These are phyloP conservation scores for Marchantia polymorpha DNA, from an alignment of 225 moss, liverwort and hornwort genomes.

Conservation along the genomic window DNA sequence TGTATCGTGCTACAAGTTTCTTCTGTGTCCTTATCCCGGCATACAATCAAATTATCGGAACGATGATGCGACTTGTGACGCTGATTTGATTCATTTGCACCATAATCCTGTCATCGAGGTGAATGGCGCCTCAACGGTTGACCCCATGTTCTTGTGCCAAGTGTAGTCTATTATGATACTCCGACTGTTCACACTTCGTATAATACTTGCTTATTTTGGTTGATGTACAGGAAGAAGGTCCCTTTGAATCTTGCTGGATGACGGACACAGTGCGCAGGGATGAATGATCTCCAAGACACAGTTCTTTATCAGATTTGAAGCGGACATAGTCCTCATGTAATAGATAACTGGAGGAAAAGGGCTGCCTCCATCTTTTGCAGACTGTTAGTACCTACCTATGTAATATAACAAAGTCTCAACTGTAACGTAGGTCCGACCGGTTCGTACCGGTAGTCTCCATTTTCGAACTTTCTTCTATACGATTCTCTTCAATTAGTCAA, in stretches of 20 bases:
- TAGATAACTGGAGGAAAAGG: conserved; percentile 10
- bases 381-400: conserved; percentile 18
- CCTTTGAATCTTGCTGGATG: conserved; percentile 53
- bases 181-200: no score
- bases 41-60: no score
- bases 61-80: no score
- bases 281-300: conserved; percentile 20
- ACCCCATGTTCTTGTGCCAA: no score
- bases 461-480: conserved; percentile 9
- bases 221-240: conserved; percentile 36
- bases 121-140: no score
- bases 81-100: no score
- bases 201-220: not conserved
- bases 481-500: conserved; percentile 16
- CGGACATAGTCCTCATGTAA: conserved; percentile 1
- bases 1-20: no score
- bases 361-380: conserved; percentile 16
- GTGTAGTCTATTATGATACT: no score
- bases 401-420: conserved; percentile 10
- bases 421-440: conserved; percentile 9
- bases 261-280: conserved; percentile 50
- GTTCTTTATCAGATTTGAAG: not conserved
- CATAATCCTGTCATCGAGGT: no score
- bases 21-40: no score
- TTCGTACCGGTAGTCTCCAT: conserved; percentile 12